Evolutionary conservation across 495 filamentous ascomycete species (phyloP), one percentile per base, ranked within the genome.

Genomic region (Neurospora sp.): DNA sequence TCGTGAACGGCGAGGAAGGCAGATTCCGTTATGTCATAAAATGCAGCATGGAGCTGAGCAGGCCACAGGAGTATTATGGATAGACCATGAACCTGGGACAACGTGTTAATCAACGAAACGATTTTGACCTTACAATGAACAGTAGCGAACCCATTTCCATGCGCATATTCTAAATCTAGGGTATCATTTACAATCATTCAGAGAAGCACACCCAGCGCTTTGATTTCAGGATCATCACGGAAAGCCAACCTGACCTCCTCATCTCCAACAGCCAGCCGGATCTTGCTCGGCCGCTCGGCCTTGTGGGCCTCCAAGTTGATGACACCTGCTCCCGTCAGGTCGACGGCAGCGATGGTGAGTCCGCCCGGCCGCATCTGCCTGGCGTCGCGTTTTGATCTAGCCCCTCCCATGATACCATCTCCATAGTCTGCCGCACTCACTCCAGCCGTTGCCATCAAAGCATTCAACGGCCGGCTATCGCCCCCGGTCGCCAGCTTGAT

Each of bases 241-340:
- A 98, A 90, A 42, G 96, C 96, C 73, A 89, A 83, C 79, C 91
- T 90, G 1, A 99, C 88, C 80, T 99, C 96, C 76, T 98, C 96
- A 59, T 97, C 92, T 2, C 91, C 90, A 72, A 98, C 91, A 39
- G 93, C 87, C 70, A 98, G 84, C 73, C 95, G 85, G 11, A 99
- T 89, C 79, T 94, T 95, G 44, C 94, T 94, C 39, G 90, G 93
- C 18, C 96, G 85, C 76, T 97, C 94, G 0, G 93, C 92, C 73
- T 88, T 89, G 73, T 89, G 87, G 20, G 86, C 85, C 80, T 98
- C 96, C 39, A 98, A 76, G 7, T 92, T 92, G 61, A 98, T 83
- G 20, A 99, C 88, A 0, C 96, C 96, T 0, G 94, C 92, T 71
- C 94, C 96, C 74, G 91, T 90, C 16, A 99, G 85, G 68, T 93